phyloP scores from a whole-genome alignment of 768 basidiomycete species.

The Scleroderma citrinum region DNA sequence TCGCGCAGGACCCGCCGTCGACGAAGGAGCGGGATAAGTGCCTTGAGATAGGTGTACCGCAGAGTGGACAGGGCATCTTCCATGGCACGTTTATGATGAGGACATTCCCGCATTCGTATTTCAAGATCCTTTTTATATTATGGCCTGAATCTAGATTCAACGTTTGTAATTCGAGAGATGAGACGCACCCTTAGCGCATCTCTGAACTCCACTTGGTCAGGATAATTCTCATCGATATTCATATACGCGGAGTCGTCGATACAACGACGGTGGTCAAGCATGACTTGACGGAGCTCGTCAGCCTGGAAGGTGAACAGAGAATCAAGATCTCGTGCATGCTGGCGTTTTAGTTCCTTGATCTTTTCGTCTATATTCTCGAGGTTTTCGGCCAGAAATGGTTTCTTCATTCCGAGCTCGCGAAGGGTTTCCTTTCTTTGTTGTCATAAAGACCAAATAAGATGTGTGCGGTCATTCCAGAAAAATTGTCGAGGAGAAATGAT shows the following conservation, averaged over 20 bases:
- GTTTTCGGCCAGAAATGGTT: constrained; percentile 16
- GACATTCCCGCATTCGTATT: constrained; percentile 9
- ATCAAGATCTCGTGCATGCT: constrained; percentile 27
- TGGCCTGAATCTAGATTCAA: neutral
- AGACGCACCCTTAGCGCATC: constrained; percentile 17
- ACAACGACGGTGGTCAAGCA: constrained; percentile 20
- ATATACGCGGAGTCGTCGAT: constrained; percentile 24
- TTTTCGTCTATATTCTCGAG: constrained; percentile 20
- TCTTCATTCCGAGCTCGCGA: constrained; percentile 15
- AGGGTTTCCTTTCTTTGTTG: constrained; percentile 15
- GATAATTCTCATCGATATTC: constrained; percentile 21
- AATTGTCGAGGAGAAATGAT: neutral
- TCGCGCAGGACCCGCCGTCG: constrained; percentile 8
- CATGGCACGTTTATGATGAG: constrained; percentile 16
- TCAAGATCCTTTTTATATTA: constrained; percentile 16
- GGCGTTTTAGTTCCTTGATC: constrained; percentile 25
- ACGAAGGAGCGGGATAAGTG: constrained; percentile 11
- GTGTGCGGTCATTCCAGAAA: neutral
- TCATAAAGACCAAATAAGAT: neutral
- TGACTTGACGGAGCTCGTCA: constrained; percentile 28
- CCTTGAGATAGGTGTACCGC: constrained; percentile 28
- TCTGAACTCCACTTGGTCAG: constrained; percentile 21
- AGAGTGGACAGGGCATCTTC: constrained; percentile 25
- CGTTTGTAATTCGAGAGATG: neutral
- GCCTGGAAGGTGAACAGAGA: constrained; percentile 25